Conservation (phyloP, 129 eudicot species). For the Flaveria trinervia region DNA sequence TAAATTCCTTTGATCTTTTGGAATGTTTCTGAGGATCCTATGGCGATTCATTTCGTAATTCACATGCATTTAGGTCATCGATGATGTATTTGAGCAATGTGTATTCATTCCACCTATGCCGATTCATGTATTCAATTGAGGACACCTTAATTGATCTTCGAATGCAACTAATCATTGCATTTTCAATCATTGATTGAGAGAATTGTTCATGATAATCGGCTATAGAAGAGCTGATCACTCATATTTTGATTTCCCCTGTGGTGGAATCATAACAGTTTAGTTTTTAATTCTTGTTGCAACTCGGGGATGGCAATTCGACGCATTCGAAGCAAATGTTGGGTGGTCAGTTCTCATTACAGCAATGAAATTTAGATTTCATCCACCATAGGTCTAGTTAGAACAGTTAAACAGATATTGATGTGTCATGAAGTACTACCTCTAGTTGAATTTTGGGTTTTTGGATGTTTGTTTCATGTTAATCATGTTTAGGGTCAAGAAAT, state of each 20-base stretch:
- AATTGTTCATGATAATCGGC: not conserved
- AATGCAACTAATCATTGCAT: slow-evolving; percentile 10
- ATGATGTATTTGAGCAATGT: slow-evolving; percentile 12
- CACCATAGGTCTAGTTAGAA: not conserved
- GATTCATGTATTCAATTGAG: not conserved
- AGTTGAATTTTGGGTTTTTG: not conserved
- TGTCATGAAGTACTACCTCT: not conserved
- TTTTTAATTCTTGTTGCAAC: slow-evolving; percentile 7
- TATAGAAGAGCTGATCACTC: not conserved
- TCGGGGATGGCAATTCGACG: slow-evolving; percentile 20
- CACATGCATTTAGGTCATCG: slow-evolving; percentile 10
- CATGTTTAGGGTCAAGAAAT: not conserved
- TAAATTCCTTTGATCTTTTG: slow-evolving; percentile 1
- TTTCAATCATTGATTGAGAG: not conserved
- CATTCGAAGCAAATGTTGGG: slow-evolving; percentile 17
- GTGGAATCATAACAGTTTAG: slow-evolving; percentile 22
- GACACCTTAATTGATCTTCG: slow-evolving; percentile 1
- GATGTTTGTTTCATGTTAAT: not conserved
- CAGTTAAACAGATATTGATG: too few relatives aligned
- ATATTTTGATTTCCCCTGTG: not conserved
- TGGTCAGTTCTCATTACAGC: slow-evolving; percentile 8
- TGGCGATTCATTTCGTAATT: slow-evolving; percentile 18
- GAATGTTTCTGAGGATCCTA: slow-evolving; percentile 13
- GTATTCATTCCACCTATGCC: not conserved
- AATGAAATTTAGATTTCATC: slow-evolving; percentile 5